phyloP scores from a whole-genome alignment of 495 filamentous ascomycete genomes.

The Hypoxylon perforatum region DNA sequence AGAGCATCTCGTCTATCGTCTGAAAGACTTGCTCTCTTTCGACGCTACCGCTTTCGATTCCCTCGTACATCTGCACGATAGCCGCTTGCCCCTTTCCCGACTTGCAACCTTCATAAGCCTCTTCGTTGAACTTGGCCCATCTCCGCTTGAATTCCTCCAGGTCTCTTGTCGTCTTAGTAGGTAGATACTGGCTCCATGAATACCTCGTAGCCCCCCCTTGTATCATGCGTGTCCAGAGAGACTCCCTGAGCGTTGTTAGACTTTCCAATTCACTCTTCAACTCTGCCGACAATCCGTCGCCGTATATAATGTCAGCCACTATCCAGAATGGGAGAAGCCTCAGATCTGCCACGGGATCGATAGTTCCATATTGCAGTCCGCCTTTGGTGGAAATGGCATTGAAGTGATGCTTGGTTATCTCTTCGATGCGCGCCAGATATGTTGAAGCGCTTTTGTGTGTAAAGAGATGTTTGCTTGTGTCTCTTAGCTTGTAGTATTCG shows the following conservation, averaged over 20 bases:
- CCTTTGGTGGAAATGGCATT: not conserved
- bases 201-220: not conserved
- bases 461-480: not conserved
- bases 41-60: slow-evolving; percentile 1
- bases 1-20: slow-evolving; percentile 58
- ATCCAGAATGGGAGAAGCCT: slow-evolving; percentile 51
- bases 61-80: slow-evolving; percentile 35
- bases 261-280: not conserved
- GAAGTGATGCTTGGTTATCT: not conserved
- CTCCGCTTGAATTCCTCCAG: not conserved
- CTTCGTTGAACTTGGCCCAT: not conserved
- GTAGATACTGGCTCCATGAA: not conserved
- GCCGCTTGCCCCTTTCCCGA: not conserved
- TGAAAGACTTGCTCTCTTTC: slow-evolving; percentile 47
- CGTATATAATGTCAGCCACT: slow-evolving; percentile 51
- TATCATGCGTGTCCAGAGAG: not conserved
- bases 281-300: slow-evolving; percentile 20
- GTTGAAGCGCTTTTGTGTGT: slow-evolving; percentile 1
- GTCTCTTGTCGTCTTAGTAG: not conserved
- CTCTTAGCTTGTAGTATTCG: slow-evolving; percentile 40
- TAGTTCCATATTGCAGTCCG: not conserved
- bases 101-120: not conserved
- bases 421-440: not conserved
- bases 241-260: not conserved
- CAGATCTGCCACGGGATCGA: slow-evolving; percentile 46